Base-by-base conservation (phyloP, 2,329 filamentous ascomycete genomes). In the Aspergillus ochraceoroseus region DNA sequence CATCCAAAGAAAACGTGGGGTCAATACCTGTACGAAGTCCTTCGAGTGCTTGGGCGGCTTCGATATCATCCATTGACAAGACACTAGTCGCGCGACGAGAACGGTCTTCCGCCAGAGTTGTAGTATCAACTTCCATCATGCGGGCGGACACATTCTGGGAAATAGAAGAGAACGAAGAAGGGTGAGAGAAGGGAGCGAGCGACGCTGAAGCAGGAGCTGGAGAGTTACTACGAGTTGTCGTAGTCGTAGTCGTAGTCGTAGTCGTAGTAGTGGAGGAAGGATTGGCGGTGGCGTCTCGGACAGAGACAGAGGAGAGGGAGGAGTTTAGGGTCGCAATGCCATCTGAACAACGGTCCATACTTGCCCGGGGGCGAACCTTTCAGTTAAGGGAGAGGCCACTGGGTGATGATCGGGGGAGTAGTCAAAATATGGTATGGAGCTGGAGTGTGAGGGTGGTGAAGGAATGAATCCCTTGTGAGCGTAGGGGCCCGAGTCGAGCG, bases 11-110 rank as follows among this genome's bases (percentile, higher is more conserved):
- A n/a, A n/a, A n/a, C n/a, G 12, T 14, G 11, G 18, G 7, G 9
- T 30, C 18, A 30, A 26, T 69, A 87, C 84, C 83, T 54, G 83
- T 80, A 65, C 81, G 75, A 45, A 89, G 71, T 52, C 86, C 82
- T 33, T 84, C 83, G 9, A 89, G 68, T 5, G 85, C 85, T 63
- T 88, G 83, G 19, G 85, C 85, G 15, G 85, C 85, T 51, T 72
- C 68, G 34, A 72, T 62, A 46, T 72, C 70, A 49, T 72, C 69
- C 58, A 70, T 67, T 23, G 70, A 72, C 35, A 71, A 53, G 26
- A 70, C 67, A 52, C 69, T 71, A 41, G 64, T 64, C 26, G 63
- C 67, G 47, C 67, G 65, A 52, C 58, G 64, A 45, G 62, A 62
- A 34, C 68, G 64, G 46, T 68, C 64, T 32, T 67, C 63, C 15